Base-by-base conservation (phyloP, 495 filamentous ascomycete species). In the Daldinia bambusicola region DNA sequence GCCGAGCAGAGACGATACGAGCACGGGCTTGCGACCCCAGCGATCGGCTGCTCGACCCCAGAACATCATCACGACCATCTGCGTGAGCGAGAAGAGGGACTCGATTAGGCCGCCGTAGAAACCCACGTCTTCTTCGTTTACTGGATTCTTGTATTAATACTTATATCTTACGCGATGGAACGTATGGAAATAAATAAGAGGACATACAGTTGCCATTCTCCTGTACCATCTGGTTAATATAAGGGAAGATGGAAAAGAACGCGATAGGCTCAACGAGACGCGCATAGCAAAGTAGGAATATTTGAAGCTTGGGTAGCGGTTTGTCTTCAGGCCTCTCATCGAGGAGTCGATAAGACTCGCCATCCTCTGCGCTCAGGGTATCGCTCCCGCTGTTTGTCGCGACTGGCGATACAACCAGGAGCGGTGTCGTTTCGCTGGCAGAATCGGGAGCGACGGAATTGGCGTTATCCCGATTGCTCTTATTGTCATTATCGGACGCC, bases 191-290 rank as follows among this genome's bases (percentile, higher is more conserved):
- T 2, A 37, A 57, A n/a, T 6, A n/a, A 51, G 52, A 36, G 18
- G 20, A 36, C 70, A 40, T 66, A 73, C 70, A 71, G 34, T 81
- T 67, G 4, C 89, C 90, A 67, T 85, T 87, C 34, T 86, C 80
- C 71, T 85, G 80, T 4, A 89, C 85, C 91, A 93, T 93, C 67
- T 88, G 78, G 73, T 87, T 90, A 75, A 93, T 86, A 78, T 90
- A 93, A 0, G 91, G 91, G 75, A 93, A 89, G 75, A 92, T 92
- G 70, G 82, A 85, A 80, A 92, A 93, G 79, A 89, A 93, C 14
- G 89, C 88, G 36, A 92, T 81, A 4, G 91, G 90, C 77, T 93
- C 91, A n/a, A 91, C 77, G n/a, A 89, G 75, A 9, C 89, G 84
- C 1, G 88, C 87, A 74, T 85, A 90, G 78, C 90, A 92, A 20